Conservation (phyloP, 2,329 filamentous ascomycete species). For the Dryadomyces sulphureus region DNA sequence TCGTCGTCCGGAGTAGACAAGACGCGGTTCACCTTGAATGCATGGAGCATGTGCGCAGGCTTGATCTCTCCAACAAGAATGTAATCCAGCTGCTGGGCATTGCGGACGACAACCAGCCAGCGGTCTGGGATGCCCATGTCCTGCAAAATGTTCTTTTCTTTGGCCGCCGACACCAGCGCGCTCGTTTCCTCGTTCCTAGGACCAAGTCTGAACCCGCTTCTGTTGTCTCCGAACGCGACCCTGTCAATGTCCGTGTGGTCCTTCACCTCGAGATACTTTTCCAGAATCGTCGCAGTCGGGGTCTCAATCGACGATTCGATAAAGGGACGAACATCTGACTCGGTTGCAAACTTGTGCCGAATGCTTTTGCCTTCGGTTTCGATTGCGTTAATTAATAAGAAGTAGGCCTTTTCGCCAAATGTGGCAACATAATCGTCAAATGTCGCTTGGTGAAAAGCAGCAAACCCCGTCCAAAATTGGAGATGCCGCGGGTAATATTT, state of each 20-base stretch:
- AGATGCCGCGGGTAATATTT: slow-evolving; percentile 1
- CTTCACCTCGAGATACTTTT: background rate
- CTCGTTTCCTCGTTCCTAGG: background rate
- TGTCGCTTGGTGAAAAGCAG: background rate
- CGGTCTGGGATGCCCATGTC: slow-evolving; percentile 1
- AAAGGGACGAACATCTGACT: background rate
- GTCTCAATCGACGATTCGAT: background rate
- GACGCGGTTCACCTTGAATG: background rate
- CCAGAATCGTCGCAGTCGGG: background rate
- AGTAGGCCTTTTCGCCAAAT: background rate
- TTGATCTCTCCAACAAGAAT: slow-evolving; percentile 7
- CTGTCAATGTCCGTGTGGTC: background rate
- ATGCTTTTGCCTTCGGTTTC: background rate
- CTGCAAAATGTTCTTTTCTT: too few species aligned
- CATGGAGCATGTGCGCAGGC: background rate
- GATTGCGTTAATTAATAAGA: background rate
- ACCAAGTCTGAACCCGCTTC: background rate
- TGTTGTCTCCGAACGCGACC: background rate
- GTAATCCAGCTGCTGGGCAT: background rate
- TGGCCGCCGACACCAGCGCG: background rate
- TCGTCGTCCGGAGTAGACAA: slow-evolving; percentile 2
- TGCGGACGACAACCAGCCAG: background rate
- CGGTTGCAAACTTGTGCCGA: background rate
- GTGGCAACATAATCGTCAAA: background rate
- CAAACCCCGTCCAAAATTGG: background rate